Conservation (phyloP, 192 early-diverging fungal species). For the Linnemannia elongata region DNA sequence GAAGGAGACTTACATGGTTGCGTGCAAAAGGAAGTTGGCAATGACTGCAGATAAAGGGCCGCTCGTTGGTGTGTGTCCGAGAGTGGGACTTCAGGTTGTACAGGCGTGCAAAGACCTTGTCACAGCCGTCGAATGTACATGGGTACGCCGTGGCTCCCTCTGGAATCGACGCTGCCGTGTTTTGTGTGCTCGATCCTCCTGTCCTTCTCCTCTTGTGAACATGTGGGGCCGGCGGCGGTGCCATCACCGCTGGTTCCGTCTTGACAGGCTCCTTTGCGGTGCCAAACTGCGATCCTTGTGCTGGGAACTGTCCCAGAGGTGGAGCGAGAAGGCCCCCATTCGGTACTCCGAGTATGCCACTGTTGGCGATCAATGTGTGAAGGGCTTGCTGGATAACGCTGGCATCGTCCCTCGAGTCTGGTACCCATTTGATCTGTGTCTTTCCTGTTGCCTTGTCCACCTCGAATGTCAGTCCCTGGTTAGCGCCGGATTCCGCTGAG, state of each 20-base stretch:
- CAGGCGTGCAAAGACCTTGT: constrained; percentile 76
- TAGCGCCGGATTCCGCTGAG: not conserved
- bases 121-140: constrained; percentile 62
- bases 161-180: constrained; percentile 59
- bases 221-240: not conserved
- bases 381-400: constrained; percentile 38
- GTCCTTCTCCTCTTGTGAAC: constrained; percentile 35
- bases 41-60: constrained; percentile 75
- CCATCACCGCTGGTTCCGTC: not conserved
- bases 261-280: constrained; percentile 17
- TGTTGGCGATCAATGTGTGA: constrained; percentile 27
- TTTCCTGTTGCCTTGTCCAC: constrained; percentile 48
- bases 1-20: constrained; percentile 66
- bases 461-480: constrained; percentile 44
- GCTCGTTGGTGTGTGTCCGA: constrained; percentile 77
- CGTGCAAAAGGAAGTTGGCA: constrained; percentile 85
- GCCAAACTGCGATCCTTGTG: constrained; percentile 50
- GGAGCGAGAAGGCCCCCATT: constrained; percentile 21
- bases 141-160: constrained; percentile 50
- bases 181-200: constrained; percentile 27
- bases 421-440: constrained; percentile 53
- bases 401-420: constrained; percentile 15
- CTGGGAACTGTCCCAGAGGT: constrained; percentile 44
- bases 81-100: constrained; percentile 84
- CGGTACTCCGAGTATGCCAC: constrained; percentile 19